Evolutionary conservation across 441 rosid species (phyloP).

Genomic region (Jatropha podagrica): DNA sequence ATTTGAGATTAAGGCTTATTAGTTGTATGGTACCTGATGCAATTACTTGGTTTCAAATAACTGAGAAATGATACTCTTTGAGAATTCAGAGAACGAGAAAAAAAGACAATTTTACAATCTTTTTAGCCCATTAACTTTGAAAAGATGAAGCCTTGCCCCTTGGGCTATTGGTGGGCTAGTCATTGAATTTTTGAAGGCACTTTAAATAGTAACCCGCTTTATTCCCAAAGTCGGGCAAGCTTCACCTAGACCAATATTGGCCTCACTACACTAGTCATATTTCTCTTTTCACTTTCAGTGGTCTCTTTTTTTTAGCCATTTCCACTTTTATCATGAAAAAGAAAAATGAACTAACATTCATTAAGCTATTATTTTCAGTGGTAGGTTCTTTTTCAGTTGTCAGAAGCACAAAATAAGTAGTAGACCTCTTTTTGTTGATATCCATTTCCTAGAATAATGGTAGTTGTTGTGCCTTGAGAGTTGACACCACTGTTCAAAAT

Average conservation of each 20-base stretch:
- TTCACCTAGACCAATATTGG: too few species aligned
- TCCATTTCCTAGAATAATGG: not conserved
- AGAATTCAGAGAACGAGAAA: too few species aligned
- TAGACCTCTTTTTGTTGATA: not conserved
- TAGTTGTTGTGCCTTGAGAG: not conserved
- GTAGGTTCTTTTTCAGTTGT: not conserved
- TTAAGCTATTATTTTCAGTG: not conserved
- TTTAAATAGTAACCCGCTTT: not conserved
- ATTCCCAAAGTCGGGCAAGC: not conserved
- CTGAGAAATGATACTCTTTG: too few species aligned
- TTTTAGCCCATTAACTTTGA: too few species aligned
- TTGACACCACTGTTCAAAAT: not conserved
- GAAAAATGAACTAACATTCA: not conserved
- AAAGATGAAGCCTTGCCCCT: too few species aligned
- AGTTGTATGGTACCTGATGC: too few species aligned
- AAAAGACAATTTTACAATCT: not conserved
- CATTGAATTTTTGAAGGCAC: not conserved
- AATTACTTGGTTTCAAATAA: too few species aligned
- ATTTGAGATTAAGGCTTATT: too few species aligned
- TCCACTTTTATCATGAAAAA: not conserved
- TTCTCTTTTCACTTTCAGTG: not conserved
- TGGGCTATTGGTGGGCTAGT: too few species aligned
- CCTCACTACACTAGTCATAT: too few species aligned
- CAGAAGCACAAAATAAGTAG: not conserved
- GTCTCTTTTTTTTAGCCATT: not conserved